Percentiles rank a stretch among this genome's conserved stretches.
Conservation (phyloP, 2,329 filamentous ascomycete species). For the Cyclaneusma minus region DNA sequence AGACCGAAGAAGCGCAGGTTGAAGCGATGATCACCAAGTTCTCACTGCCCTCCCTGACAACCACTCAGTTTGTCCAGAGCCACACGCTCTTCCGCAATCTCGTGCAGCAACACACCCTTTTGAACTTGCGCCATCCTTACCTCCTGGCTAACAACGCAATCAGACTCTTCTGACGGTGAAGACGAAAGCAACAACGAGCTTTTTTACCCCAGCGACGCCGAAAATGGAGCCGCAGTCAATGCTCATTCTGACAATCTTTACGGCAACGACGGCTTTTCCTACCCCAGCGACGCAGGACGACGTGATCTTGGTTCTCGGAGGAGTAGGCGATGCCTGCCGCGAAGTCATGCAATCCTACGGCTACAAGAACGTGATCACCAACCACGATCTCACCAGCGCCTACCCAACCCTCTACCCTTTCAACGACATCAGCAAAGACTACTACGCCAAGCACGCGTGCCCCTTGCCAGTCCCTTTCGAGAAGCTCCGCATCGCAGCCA, state of each 20-base stretch:
- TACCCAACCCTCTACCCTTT: slow-evolving; percentile 52
- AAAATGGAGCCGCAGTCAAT: too few species aligned
- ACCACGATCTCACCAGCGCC: slow-evolving; percentile 56
- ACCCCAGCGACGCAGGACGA: slow-evolving; percentile 47
- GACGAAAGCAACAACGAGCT: too few species aligned
- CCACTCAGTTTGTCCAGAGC: slow-evolving; percentile 56
- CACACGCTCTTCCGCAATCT: slow-evolving; percentile 62
- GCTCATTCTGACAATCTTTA: too few species aligned
- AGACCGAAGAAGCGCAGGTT: slow-evolving; percentile 46
- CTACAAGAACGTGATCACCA: slow-evolving; percentile 54
- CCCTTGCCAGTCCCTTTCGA: slow-evolving; percentile 1
- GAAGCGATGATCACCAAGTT: slow-evolving; percentile 51
- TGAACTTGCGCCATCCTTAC: too few species aligned
- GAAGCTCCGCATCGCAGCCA: slow-evolving; percentile 50
- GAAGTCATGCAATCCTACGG: slow-evolving; percentile 57
- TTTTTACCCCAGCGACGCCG: too few species aligned
- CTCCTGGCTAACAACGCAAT: too few species aligned
- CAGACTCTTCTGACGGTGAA: too few species aligned
- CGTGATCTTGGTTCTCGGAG: slow-evolving; percentile 57
- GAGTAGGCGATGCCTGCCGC: slow-evolving; percentile 49
- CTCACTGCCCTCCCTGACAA: slow-evolving; percentile 42
- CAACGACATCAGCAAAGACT: slow-evolving; percentile 41
- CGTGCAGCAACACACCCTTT: too few species aligned
- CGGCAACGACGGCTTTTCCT: too few species aligned
- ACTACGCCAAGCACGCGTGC: slow-evolving; percentile 45